Evolutionary conservation across 768 basidiomycete species (phyloP).

Genomic region (Lepiota brunneoincarnata): DNA sequence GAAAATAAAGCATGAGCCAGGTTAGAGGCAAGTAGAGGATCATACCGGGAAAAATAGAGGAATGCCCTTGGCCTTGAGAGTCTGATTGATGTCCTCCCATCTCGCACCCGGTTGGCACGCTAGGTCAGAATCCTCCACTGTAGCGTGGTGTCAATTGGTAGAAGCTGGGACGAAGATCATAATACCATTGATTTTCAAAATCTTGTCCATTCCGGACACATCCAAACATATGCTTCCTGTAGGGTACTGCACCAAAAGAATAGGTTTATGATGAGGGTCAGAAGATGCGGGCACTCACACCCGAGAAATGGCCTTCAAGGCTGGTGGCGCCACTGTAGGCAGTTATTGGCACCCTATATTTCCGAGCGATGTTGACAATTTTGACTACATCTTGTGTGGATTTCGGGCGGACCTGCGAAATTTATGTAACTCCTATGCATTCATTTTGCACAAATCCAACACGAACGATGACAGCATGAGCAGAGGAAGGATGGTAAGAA

Average conservation of each 20-base stretch:
- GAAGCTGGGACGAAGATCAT: not conserved
- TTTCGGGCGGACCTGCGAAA: conserved; percentile 48
- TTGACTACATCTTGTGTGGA: conserved; percentile 82
- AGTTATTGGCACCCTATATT: conserved; percentile 72
- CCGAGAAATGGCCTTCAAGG: conserved; percentile 83
- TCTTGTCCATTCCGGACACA: conserved; percentile 79
- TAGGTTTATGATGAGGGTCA: not conserved
- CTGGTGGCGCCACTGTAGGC: conserved; percentile 86
- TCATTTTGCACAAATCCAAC: not conserved
- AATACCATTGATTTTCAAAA: conserved; percentile 72
- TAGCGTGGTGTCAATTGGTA: not conserved
- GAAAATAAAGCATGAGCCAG: not conserved
- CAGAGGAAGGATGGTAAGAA: conserved; percentile 60
- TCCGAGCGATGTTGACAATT: conserved; percentile 72
- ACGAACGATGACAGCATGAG: conserved; percentile 51
- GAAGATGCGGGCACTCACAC: conserved; percentile 39
- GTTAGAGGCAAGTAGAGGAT: not conserved
- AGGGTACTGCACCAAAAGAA: conserved; percentile 30
- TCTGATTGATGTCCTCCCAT: conserved; percentile 78
- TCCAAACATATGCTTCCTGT: conserved; percentile 79
- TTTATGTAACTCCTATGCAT: conserved; percentile 13
- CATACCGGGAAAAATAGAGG: conserved; percentile 83
- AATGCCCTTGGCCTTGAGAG: conserved; percentile 65
- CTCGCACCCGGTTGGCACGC: conserved; percentile 72
- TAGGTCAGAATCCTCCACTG: conserved; percentile 72